Percentiles rank a stretch among this genome's conserved stretches.
phyloP scores from a whole-genome alignment of 306 rosid genomes.

The Vigna trinervia region DNA sequence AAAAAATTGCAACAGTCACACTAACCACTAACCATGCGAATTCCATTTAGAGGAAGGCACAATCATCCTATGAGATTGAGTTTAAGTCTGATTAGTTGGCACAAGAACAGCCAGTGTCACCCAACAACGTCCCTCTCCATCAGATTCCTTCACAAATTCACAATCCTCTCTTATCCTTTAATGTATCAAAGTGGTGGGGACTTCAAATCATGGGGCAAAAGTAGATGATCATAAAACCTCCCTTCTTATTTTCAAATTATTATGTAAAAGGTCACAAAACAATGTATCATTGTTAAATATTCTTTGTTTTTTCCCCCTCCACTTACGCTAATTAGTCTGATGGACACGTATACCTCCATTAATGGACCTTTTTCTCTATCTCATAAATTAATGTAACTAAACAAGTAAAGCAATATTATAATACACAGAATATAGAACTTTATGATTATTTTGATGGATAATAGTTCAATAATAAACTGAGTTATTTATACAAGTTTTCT shows the following conservation, averaged over 20 bases:
- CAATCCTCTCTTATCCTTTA: conserved; percentile 26
- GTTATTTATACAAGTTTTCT: neutral
- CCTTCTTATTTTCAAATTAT: conserved; percentile 40
- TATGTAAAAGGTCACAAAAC: conserved; percentile 21
- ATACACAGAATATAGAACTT: neutral
- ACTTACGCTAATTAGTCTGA: conserved; percentile 1
- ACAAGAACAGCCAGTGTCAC: conserved; percentile 37
- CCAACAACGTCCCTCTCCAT: conserved; percentile 9
- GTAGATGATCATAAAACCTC: neutral
- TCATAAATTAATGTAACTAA: neutral
- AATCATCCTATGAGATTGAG: conserved; percentile 23
- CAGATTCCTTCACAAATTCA: conserved; percentile 9
- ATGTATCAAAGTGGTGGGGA: conserved; percentile 35
- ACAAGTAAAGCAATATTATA: conserved; percentile 1
- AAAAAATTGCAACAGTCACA: neutral
- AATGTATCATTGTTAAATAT: neutral
- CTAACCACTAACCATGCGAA: conserved; percentile 25
- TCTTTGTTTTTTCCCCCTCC: neutral
- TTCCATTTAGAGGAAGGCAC: conserved; percentile 23
- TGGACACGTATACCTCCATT: conserved; percentile 32
- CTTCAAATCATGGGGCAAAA: conserved; percentile 27
- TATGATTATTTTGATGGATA: neutral
- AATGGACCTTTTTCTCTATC: neutral
- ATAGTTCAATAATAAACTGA: neutral
- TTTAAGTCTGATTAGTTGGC: conserved; percentile 35